Base-by-base conservation (phyloP, 768 basidiomycete genomes). In the Thelephora aurantiotincta region DNA sequence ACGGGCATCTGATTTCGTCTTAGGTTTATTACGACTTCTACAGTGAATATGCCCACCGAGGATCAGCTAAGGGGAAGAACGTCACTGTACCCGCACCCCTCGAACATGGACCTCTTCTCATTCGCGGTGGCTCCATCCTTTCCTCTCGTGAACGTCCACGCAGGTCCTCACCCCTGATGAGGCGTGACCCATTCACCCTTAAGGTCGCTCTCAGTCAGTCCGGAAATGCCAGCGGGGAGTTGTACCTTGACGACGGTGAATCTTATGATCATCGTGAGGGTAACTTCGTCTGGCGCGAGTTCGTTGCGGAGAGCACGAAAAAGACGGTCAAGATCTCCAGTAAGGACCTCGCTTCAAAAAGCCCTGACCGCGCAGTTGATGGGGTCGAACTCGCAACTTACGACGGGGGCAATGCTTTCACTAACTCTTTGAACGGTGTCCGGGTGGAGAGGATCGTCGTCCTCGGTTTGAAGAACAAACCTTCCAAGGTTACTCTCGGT, bases 11-110 rank as follows among this genome's bases (percentile, higher is more conserved):
- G 12, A 41, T 16, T 22, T 11, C 38, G 30, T 20, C 48, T 2
- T 54, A 89, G 82, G 80, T 91, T 6, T 98, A 96, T 69, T 99
- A 98, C 58, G 80, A 97, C 66, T 98, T 97, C 66, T 86, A 91
- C 69, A 76, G 75, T 33, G 65, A 78, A 57, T 60, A 71, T 14
- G 68, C 78, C 36, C 80, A 90, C 65, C 80, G 73, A 34, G 82
- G 86, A 4, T 58, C 77, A 1, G 60, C 76, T 2, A 70, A 76
- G 43, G 82, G 85, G 51, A 80, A 77, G 51, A 60, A 69, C 44
- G 66, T 96, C 58, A 84, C 78, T 2, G 74, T 96, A n/a, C 68
- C 82, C 0, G 83, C 91, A 0, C 87, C 77, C 0, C 71, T 98
- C 11, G 68, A 83, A 53, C 76, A 84, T 52, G 68, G 92, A 41